phyloP scores from a whole-genome alignment of 1,284 basidiomycete species.

The Schizophyllum commune region DNA sequence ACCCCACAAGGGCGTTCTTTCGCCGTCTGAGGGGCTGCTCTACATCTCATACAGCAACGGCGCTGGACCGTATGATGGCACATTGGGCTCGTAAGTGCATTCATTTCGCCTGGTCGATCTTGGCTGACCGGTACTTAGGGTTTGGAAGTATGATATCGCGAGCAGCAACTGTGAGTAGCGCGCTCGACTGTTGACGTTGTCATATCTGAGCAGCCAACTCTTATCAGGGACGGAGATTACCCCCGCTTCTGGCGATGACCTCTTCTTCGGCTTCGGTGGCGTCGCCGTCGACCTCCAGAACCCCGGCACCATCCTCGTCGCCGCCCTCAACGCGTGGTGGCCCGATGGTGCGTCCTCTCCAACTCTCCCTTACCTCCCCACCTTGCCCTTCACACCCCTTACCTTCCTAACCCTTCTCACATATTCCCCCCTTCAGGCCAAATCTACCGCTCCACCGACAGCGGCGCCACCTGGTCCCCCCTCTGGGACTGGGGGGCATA shows the following conservation, averaged over 20 bases:
- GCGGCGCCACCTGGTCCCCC: conserved; percentile 39
- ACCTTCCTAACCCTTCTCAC: neutral
- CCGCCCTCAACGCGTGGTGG: conserved; percentile 53
- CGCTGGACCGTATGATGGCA: conserved; percentile 43
- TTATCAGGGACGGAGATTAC: conserved; percentile 45
- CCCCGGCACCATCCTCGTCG: conserved; percentile 61
- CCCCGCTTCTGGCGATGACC: conserved; percentile 37
- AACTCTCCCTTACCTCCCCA: too few relatives aligned
- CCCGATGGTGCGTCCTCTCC: neutral
- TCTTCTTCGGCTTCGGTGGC: conserved; percentile 49
- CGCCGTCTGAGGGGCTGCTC: conserved; percentile 44
- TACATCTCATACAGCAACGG: conserved; percentile 49
- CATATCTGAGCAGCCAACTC: neutral
- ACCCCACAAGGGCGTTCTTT: conserved; percentile 59
- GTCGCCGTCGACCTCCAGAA: conserved; percentile 50
- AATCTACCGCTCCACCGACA: conserved; percentile 46
- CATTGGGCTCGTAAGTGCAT: conserved; percentile 14
- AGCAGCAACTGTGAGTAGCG: conserved; percentile 33
- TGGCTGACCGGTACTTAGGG: conserved; percentile 41
- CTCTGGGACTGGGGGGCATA: conserved; percentile 48
- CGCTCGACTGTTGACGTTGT: neutral
- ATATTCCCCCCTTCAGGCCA: neutral
- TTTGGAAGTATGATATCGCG: conserved; percentile 46
- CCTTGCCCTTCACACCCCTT: too few relatives aligned
- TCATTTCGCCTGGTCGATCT: conserved; percentile 22